Base-by-base conservation (phyloP, 1,284 basidiomycete species). In the Malassezia caprae region DNA sequence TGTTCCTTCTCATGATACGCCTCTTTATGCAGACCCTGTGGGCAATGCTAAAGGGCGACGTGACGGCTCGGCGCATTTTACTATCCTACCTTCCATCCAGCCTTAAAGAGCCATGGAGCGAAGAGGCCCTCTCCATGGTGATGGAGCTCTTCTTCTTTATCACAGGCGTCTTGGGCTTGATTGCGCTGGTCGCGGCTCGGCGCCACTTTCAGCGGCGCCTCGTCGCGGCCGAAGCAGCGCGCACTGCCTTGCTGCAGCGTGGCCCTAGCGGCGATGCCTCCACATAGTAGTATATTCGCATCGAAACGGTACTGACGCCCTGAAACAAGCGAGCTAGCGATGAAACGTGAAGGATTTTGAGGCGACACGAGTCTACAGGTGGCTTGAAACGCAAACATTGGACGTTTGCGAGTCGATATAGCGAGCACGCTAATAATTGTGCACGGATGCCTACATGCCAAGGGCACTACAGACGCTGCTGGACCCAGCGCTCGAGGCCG, bases 11-110 rank as follows among this genome's bases (percentile, higher is more conserved):
- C 4, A 78, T 98, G 44, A 76, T 83, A 52, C 88, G 87, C 73
- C 78, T 99, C 12, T 88, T 96, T 73, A 69, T 83, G 2, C 82
- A 84, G n/a, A 89, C 87, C 56, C 69, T 88, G 17, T 91, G 87
- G 84, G 83, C 65, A 8, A 63, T 42, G 44, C 32, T 52, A 27
- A 35, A 30, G 4, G 49, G 55, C 30, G 50, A 57, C 35, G 28
- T 39, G 10, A 48, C 26, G 7, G 55, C 49, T 10, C 39, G 37
- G 10, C 28, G 50, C 8, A 32, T 57, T 7, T 28, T 57, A 15
- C n/a, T 28, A 1, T 17, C 37, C 8, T 56, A 56, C 28, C 6
- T 51, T 12, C 42, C 30, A 37, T 21, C 46, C 15, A 35, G 19
- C 24, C 32, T 24, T 34, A 35, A 10, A 39, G 12, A 8, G n/a